Percentiles rank a stretch among this genome's conserved stretches.
Evolutionary conservation across 139 green algal species (phyloP).

Genomic region (Pleodorina starrii): DNA sequence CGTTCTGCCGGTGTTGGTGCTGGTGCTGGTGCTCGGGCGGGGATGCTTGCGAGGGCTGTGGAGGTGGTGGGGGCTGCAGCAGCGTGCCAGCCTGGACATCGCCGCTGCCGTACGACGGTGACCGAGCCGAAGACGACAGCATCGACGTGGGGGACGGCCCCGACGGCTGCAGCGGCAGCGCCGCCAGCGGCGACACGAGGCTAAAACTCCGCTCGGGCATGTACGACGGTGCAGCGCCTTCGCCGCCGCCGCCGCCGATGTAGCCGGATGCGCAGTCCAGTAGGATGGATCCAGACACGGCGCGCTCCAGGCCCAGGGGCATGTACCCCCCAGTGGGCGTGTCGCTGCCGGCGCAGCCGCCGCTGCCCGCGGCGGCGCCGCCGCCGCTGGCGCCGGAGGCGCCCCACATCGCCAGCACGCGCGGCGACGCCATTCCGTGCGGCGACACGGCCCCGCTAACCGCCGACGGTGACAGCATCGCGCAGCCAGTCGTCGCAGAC

Average conservation of each 20-base stretch:
- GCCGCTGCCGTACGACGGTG: too few relatives aligned
- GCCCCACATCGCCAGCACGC: background rate
- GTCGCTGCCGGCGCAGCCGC: background rate
- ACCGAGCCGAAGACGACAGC: too few relatives aligned
- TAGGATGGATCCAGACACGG: background rate
- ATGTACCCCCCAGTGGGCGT: background rate
- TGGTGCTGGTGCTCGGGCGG: background rate
- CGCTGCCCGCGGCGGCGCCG: background rate
- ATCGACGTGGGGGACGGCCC: too few relatives aligned
- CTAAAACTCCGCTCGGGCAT: background rate
- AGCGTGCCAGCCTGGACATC: too few relatives aligned
- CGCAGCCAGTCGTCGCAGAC: conserved; percentile 12
- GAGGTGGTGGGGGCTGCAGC: too few relatives aligned
- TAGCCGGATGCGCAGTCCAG: background rate
- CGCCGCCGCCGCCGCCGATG: background rate
- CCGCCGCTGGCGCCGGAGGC: background rate
- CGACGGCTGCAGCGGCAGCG: too few relatives aligned
- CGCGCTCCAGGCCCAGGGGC: conserved; percentile 1
- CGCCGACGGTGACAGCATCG: conserved; percentile 31
- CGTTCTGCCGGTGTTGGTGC: background rate
- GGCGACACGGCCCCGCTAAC: conserved; percentile 43
- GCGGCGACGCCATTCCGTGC: background rate
- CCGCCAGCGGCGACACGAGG: background rate
- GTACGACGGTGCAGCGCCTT: background rate
- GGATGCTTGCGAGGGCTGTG: background rate